Evolutionary conservation across 805 yeast genomes (phyloP).

Genomic region (Yarrowia bubula): DNA sequence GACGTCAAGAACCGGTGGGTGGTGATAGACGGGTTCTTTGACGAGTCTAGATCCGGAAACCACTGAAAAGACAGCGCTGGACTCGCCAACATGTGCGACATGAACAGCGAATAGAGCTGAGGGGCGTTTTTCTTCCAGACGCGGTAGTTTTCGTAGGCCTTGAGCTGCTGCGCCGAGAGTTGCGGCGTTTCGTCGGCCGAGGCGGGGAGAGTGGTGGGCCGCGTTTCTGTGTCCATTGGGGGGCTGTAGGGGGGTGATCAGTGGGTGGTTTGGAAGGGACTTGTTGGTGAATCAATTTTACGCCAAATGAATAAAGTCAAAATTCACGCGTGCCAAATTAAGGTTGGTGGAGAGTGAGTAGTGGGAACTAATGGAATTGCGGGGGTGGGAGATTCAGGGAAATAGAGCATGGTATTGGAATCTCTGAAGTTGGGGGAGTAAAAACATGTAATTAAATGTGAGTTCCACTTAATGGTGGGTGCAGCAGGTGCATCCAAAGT

Average conservation of each 20-base stretch:
- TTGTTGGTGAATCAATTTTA: conserved; percentile 9
- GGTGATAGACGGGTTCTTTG: conserved; percentile 31
- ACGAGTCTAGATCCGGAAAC: conserved; percentile 49
- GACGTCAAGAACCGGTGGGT: conserved; percentile 12
- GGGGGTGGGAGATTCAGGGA: too few species aligned
- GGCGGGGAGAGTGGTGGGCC: neutral
- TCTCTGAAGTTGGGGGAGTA: too few species aligned
- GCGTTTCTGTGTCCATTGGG: conserved; percentile 1
- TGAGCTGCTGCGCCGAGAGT: conserved; percentile 6
- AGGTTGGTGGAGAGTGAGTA: too few species aligned
- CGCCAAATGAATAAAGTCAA: conserved; percentile 14
- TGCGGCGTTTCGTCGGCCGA: neutral
- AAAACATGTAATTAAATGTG: too few species aligned
- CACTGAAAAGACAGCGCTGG: conserved; percentile 62
- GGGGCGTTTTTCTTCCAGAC: conserved; percentile 66
- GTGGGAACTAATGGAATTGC: too few species aligned
- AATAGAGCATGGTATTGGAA: too few species aligned
- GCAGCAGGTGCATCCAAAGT: too few species aligned
- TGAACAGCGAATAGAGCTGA: conserved; percentile 52
- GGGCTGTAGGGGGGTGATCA: neutral
- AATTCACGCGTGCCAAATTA: neutral
- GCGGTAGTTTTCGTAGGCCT: conserved; percentile 39
- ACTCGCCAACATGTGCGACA: conserved; percentile 58
- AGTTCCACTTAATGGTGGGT: too few species aligned
- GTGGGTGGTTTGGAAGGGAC: neutral